Percentiles rank a stretch among this genome's conserved stretches.
phyloP scores from a whole-genome alignment of 2,329 filamentous ascomycete species.

The Myriangium duriaei region DNA sequence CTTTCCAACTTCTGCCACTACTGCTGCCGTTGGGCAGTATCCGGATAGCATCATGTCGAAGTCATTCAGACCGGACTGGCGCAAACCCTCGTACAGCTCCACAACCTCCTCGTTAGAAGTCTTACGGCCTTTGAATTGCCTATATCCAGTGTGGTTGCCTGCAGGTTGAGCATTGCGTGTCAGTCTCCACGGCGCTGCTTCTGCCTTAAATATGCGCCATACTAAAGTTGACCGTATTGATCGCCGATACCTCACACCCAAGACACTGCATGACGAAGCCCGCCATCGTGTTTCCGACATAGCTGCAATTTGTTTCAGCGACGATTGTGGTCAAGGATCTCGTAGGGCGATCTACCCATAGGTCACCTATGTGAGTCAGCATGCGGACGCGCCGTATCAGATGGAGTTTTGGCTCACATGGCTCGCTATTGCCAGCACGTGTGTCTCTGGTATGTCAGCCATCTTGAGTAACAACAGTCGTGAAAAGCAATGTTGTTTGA shows the following conservation, averaged over 20 bases:
- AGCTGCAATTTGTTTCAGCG: no score
- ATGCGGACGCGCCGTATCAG: constrained; percentile 21
- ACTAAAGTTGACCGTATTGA: constrained; percentile 99
- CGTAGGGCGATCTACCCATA: constrained; percentile 69
- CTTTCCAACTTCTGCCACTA: constrained; percentile 68
- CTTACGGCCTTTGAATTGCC: constrained; percentile 73
- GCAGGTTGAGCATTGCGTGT: constrained; percentile 9
- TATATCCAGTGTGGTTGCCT: constrained; percentile 95
- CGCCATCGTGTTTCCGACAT: constrained; percentile 96
- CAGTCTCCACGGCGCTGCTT: not conserved
- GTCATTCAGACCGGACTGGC: constrained; percentile 69
- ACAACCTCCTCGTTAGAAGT: constrained; percentile 71
- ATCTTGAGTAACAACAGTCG: constrained; percentile 3
- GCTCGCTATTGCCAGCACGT: constrained; percentile 79
- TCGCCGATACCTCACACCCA: constrained; percentile 82
- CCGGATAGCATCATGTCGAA: constrained; percentile 94
- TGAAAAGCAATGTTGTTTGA: not conserved
- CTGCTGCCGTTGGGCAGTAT: constrained; percentile 79
- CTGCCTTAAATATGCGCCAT: constrained; percentile 25
- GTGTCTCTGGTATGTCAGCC: constrained; percentile 43
- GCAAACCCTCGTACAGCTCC: constrained; percentile 73
- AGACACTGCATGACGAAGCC: constrained; percentile 88
- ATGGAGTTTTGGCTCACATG: constrained; percentile 56
- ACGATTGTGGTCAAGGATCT: no score
- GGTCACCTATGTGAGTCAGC: constrained; percentile 45